phyloP scores from a whole-genome alignment of 2,329 filamentous ascomycete genomes.

The Pseudogymnoascus verrucosus region DNA sequence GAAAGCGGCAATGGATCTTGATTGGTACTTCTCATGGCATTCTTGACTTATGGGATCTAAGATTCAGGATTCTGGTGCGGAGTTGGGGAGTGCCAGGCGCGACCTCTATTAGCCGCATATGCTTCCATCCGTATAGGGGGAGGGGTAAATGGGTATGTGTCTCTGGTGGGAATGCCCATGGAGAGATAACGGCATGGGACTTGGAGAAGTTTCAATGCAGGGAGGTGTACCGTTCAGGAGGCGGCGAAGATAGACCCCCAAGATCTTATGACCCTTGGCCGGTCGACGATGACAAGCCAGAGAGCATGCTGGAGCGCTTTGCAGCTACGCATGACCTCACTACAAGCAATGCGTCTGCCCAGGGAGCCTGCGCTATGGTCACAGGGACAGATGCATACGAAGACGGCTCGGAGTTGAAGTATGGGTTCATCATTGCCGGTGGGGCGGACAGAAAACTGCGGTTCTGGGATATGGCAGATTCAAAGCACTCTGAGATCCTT shows the following conservation, averaged over 20 bases:
- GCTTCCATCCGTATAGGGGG: slow-evolving; percentile 69
- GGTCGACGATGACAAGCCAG: slow-evolving; percentile 80
- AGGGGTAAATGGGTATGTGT: slow-evolving; percentile 82
- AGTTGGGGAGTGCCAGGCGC: slow-evolving; percentile 82
- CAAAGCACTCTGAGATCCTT: slow-evolving; percentile 71
- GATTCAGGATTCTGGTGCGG: slow-evolving; percentile 83
- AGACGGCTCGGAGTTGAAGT: slow-evolving; percentile 62
- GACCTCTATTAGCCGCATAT: slow-evolving; percentile 69
- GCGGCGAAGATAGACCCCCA: slow-evolving; percentile 41
- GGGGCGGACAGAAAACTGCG: slow-evolving; percentile 85
- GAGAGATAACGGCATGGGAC: slow-evolving; percentile 93
- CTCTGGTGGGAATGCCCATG: slow-evolving; percentile 75
- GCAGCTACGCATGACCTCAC: slow-evolving; percentile 63
- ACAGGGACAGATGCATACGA: slow-evolving; percentile 64
- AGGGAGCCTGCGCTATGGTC: slow-evolving; percentile 67
- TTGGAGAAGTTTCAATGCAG: slow-evolving; percentile 82
- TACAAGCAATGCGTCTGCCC: slow-evolving; percentile 46
- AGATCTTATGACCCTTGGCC: slow-evolving; percentile 76
- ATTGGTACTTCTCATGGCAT: slow-evolving; percentile 90
- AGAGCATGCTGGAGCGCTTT: slow-evolving; percentile 80
- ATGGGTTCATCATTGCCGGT: slow-evolving; percentile 78
- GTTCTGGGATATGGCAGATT: slow-evolving; percentile 81
- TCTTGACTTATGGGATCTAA: slow-evolving; percentile 88
- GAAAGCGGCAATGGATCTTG: slow-evolving; percentile 80
- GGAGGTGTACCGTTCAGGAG: slow-evolving; percentile 71